Evolutionary conservation across 2,329 filamentous ascomycete species (phyloP), one percentile per base, ranked within the genome.

Genomic region (Aureobasidium subglaciale): DNA sequence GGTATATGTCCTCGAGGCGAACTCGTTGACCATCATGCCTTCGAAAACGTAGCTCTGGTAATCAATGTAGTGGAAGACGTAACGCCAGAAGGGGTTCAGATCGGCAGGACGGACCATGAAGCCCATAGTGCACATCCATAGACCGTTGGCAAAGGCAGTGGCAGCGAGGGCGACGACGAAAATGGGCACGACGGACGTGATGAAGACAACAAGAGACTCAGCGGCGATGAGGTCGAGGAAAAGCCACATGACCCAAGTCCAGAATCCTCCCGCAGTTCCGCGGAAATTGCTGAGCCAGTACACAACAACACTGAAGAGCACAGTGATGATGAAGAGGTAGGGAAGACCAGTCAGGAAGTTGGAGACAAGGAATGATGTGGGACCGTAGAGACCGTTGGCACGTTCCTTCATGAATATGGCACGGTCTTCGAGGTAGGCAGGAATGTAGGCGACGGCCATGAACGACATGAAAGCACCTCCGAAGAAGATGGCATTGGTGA

Each of bases 1-100:
- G 3, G 71, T 67, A 68, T 88, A 95, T 3, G 73, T 78, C 13
- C 87, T 75, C 16, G 79, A 61, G 1, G 74, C 73, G 67, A 95
- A 93, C 72, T 95, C 88, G 65, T 93, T 95, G 53, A 92, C 84
- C 88, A 95, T 93, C 89, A 95, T 93, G 13, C 88, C 89, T 66
- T 92, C 83, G 67, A 95, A 95, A 3, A 95, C 89, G 63, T 91
- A 95, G 38, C 78, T 75, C 71, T 92, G 88, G 65, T 95, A 95
- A 67, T 95, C 87, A 65, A 91, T 91, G 69, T 91, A 95, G 67
- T 91, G 86, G 63, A 93, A 93, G 5, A 87, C 87, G 63, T 95
- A 93, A 68, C 84, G 82, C 83, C 87, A 95, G 63, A 95, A 95
- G 2, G 80, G 81, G 68, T 95, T 95, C 37, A 95, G 77, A 2